Evolutionary conservation across 176 grass and related monocot species (phyloP).

Genomic region (Carex pumila): DNA sequence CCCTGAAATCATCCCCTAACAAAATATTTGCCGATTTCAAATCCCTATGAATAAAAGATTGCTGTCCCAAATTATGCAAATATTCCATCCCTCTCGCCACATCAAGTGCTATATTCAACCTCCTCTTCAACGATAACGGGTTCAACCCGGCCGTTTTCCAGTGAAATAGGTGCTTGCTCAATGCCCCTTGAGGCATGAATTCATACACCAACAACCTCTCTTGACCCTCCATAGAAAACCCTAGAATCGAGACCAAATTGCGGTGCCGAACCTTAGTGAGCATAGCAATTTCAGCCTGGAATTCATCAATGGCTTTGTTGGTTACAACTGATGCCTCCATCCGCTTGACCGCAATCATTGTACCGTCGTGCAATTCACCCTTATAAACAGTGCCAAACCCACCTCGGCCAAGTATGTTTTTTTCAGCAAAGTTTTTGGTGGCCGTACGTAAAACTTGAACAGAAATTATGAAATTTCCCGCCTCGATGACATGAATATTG

Average conservation of each 20-base stretch:
- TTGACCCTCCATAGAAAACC: conserved; percentile 59
- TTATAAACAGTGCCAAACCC: conserved; percentile 89
- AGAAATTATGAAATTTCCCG: conserved; percentile 54
- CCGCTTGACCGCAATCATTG: conserved; percentile 87
- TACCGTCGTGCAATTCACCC: conserved; percentile 77
- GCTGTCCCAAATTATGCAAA: conserved; percentile 76
- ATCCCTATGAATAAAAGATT: conserved; percentile 95
- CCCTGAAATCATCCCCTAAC: conserved; percentile 72
- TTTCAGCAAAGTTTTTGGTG: conserved; percentile 62
- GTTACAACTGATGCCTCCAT: conserved; percentile 75
- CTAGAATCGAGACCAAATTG: conserved; percentile 88
- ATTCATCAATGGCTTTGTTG: conserved; percentile 91
- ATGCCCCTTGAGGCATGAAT: conserved; percentile 83
- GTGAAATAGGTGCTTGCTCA: conserved; percentile 85
- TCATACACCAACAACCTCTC: conserved; percentile 95
- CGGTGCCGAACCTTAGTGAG: conserved; percentile 94
- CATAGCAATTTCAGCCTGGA: conserved; percentile 81
- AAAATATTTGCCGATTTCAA: conserved; percentile 94
- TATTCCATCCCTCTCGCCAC: conserved; percentile 94
- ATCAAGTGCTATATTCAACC: conserved; percentile 90
- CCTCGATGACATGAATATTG: conserved; percentile 42
- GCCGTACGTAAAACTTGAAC: conserved; percentile 63
- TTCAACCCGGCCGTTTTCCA: conserved; percentile 59
- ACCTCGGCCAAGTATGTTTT: conserved; percentile 76
- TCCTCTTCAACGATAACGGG: conserved; percentile 86